Evolutionary conservation across 148 eudicot genomes (phyloP), one percentile per base, ranked within the genome.

Genomic region (Rheum nobile): DNA sequence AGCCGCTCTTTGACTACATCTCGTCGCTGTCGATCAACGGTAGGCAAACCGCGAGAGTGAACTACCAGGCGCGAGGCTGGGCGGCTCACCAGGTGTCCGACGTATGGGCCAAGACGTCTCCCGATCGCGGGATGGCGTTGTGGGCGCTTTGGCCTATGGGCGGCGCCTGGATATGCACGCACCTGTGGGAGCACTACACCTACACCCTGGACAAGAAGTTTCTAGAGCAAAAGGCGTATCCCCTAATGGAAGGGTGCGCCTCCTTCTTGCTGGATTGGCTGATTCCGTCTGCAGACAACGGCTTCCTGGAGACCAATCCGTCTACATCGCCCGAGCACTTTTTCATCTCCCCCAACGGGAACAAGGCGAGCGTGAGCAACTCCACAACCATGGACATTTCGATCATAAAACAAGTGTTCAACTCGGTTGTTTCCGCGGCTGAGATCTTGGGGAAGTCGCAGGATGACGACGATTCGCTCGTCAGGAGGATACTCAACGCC

Each of bases 101-200:
- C 75, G 55, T 89, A 68, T 92, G 97, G 97, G 95, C 89, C 50
- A 92, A 88, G 87, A 88, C 97, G 50, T 88, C 92, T 24, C 90
- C 92, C 2, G 90, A 88, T 72, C 72, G 77, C 37, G 96, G 97
- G 43, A 14, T 75, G 31, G 85, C 97, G 11, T 83, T 90, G 12
- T 92, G 97, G 97, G 90, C 96, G 44, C 72, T 87, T 47, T 92
- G 97, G 97, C 97, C 88, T 0, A 88, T 90, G 98, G 98, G 96
- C 19, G 98, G 96, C 31, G 96, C 96, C 17, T 92, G 98, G 98
- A 85, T 92, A 77, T 82, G 86, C 46, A 92, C 98, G 16, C 98
- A 92, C 84, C 79, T 90, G 16, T 92, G 98, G 98, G 96, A 88
- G 75, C 91, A 92, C 74, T 92, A 86, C 73, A 78, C 88, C 22